phyloP scores from a whole-genome alignment of 2,329 filamentous ascomycete genomes.

The Colletotrichum godetiae region DNA sequence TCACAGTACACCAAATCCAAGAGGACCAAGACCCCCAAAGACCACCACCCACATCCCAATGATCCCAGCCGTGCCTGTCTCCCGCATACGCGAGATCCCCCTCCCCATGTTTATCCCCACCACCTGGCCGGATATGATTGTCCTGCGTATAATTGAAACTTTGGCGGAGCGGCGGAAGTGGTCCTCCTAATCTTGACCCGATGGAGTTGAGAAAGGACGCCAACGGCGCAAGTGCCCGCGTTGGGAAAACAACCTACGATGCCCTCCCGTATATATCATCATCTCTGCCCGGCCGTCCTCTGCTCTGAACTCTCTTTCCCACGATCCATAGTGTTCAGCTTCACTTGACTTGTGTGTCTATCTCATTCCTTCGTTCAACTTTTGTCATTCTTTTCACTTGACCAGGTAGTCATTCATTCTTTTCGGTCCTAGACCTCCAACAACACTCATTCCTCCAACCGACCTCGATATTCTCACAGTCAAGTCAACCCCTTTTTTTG shows the following conservation, averaged over 20 bases:
- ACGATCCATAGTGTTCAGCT: conserved; percentile 33
- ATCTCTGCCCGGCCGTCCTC: background rate
- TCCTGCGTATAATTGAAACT: conserved; percentile 35
- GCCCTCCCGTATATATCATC: conserved; percentile 28
- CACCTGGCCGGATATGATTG: conserved; percentile 26
- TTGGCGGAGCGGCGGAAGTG: conserved; percentile 34
- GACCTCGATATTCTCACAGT: conserved; percentile 30
- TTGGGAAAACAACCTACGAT: conserved; percentile 21
- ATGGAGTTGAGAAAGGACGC: conserved; percentile 13
- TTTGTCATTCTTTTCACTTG: conserved; percentile 36
- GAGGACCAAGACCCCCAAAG: background rate
- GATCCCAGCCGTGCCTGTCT: conserved; percentile 21
- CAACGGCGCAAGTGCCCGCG: conserved; percentile 16
- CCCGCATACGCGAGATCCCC: conserved; percentile 34
- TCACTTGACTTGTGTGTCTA: conserved; percentile 36
- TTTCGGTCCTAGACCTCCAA: conserved; percentile 32
- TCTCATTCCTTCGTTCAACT: conserved; percentile 34
- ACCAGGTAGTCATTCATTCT: conserved; percentile 36
- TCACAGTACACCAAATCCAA: conserved; percentile 15
- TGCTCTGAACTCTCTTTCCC: background rate
- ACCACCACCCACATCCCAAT: conserved; percentile 20
- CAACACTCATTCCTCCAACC: conserved; percentile 19
- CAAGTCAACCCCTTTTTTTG: conserved; percentile 15
- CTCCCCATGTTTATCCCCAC: conserved; percentile 24
- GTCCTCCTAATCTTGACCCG: conserved; percentile 30